Percentiles rank a stretch among this genome's conserved stretches.
These are phyloP conservation scores for Hymenoscyphus occultus DNA, from an alignment of 2,329 filamentous ascomycete species.

Conservation along the genomic window DNA sequence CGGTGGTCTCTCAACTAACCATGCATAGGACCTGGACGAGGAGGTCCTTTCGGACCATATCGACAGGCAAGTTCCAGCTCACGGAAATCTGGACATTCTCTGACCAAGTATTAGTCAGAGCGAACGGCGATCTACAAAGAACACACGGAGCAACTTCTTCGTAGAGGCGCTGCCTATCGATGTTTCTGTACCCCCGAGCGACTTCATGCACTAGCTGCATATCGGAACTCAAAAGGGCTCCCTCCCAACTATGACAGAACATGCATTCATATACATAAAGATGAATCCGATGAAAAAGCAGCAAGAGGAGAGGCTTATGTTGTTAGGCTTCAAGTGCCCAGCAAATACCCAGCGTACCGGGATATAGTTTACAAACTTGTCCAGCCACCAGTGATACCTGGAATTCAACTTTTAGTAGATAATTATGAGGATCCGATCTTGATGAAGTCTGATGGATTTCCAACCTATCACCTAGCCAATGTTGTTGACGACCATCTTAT, in stretches of 20 bases:
- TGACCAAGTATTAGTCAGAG: constrained; percentile 61
- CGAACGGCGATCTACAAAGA: constrained; percentile 69
- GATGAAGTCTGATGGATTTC: constrained; percentile 85
- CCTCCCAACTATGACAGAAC: constrained; percentile 66
- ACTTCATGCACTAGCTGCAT: constrained; percentile 63
- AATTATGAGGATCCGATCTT: constrained; percentile 79
- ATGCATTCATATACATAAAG: constrained; percentile 64
- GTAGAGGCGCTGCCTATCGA: constrained; percentile 75
- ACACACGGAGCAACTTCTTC: constrained; percentile 67
- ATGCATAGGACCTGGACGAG: constrained; percentile 67
- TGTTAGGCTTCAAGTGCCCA: constrained; percentile 69
- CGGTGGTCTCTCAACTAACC: neutral
- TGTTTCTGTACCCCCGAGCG: constrained; percentile 84
- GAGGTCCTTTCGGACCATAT: constrained; percentile 82
- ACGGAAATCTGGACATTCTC: constrained; percentile 9
- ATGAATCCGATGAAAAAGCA: constrained; percentile 70
- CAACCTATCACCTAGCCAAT: constrained; percentile 96
- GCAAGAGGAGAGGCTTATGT: constrained; percentile 68
- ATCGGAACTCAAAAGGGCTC: constrained; percentile 57
- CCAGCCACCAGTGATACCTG: constrained; percentile 44
- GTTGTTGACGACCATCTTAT: constrained; percentile 95
- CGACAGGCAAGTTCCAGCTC: constrained; percentile 57
- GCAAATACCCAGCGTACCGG: constrained; percentile 59
- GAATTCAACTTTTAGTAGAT: constrained; percentile 27
- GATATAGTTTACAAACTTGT: constrained; percentile 79